Evolutionary conservation across 768 basidiomycete genomes (phyloP), one percentile per base, ranked within the genome.

Genomic region (Fomitopsis pulvina): DNA sequence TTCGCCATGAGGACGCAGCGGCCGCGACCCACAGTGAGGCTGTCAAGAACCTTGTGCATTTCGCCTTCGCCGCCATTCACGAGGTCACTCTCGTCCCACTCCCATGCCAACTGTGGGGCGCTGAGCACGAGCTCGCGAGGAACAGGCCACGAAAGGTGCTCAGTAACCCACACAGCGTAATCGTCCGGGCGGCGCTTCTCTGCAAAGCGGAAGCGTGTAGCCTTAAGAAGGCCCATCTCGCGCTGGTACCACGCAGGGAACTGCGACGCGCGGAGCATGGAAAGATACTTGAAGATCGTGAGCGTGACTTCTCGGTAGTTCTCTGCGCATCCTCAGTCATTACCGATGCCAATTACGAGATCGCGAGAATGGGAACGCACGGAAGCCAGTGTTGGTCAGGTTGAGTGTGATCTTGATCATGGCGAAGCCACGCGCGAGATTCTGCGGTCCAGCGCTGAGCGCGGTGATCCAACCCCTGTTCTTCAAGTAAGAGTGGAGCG

Each of bases 401-500:
- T 87, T 70, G 21, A 87, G 71, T 1, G 82, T 85, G n/a, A 88
- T 66, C 63, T 89, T 93, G 70, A 96, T 90, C 75, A 90, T 85
- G 34, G 83, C 87, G 62, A 97, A 92, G 0, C 92, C 91, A 54
- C 89, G 78, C 18, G 78, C 89, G 5, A 90, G 75, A 28, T 74
- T 69, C 57, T 87, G 85, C 2, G 79, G 74, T 1, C 87, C 91
- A 39, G 82, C 74, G 48, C 76, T 80, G 44, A 98, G 70, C 11
- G 74, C 72, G 25, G 84, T 91, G 30, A 87, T 76, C 92, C 92
- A 95, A 2, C 91, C 89, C 60, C 85, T 87, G 53, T 75, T 74
- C 70, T 95, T 98, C 50, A 99, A 74, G 63, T 92, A 92, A 0
- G 92, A 90, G 58, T 89, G 77, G 26, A 98, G 68, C 0, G 95